Base-by-base conservation (phyloP, 805 yeast species). In the Candida endomychidarum region DNA sequence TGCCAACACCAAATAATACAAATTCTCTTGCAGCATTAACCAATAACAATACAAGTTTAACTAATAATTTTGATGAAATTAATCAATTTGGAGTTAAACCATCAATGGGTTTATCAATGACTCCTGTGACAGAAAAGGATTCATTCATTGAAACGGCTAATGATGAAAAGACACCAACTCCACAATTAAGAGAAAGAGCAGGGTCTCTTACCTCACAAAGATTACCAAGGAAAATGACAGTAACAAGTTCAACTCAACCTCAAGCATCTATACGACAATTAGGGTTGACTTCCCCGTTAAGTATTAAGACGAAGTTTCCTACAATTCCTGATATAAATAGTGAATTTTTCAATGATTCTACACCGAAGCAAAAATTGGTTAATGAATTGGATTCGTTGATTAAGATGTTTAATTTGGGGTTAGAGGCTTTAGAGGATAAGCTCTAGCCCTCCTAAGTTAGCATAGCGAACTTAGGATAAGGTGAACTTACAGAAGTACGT, bases 41-140 rank as follows among this genome's bases (percentile, higher is more conserved):
- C n/a, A n/a, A n/a, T n/a, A n/a, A n/a, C 34, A 56, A 62, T 49
- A 54, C 57, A 30, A 38, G 47, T 42, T 58, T 53, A 3, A 32
- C 35, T 8, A 34, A 45, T 10, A 46, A 28, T 27, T 43, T 43
- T 25, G 78, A 72, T 18, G 78, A 70, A 25, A 72, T 74, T 38
- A 80, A 83, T 56, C 86, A 85, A 53, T 80, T 81, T 68, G 86
- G 90, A 37, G 70, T 80, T 51, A 72, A 79, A 54, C 74, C 80
- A 1, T 60, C 74, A 11, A 65, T 72, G 40, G 57, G 86, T 1
- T 65, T 80, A 50, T 77, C 86, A 0, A 85, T 86, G 93, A 86
- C 95, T 0, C 95, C 93, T 2, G 79, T 85, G 4, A 74, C 86
- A 2, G 95, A 86, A 49, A 80, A 59, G 40, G 72, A 68, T 20